phyloP scores from a whole-genome alignment of 805 yeast genomes.

The Candida pini region DNA sequence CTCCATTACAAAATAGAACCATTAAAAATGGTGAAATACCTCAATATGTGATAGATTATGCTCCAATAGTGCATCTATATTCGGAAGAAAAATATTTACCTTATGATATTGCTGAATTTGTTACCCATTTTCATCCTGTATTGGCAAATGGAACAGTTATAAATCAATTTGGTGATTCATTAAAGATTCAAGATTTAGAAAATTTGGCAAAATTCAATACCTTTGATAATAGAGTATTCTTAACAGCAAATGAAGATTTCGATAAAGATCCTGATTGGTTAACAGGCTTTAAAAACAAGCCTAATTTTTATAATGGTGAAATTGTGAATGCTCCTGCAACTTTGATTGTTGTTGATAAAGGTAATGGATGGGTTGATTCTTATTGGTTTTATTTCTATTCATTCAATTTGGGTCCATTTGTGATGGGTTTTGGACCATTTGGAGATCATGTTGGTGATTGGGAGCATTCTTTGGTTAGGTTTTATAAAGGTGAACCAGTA shows the following conservation, averaged over 20 bases:
- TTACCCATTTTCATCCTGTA: constrained; percentile 56
- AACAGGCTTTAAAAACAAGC: constrained; percentile 64
- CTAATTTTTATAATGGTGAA: constrained; percentile 65
- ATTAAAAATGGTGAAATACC: constrained; percentile 56
- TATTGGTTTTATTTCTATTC: constrained; percentile 96
- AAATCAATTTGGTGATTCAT: constrained; percentile 17
- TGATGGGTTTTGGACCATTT: constrained; percentile 96
- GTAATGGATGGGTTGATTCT: constrained; percentile 92
- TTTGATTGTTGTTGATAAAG: constrained; percentile 81
- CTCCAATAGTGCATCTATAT: constrained; percentile 80
- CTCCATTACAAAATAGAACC: constrained; percentile 31
- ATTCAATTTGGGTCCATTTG: constrained; percentile 92
- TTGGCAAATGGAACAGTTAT: constrained; percentile 43
- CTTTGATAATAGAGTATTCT: constrained; percentile 35
- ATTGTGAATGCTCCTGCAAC: constrained; percentile 75
- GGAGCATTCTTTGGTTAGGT: constrained; percentile 91
- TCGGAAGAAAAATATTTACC: constrained; percentile 87
- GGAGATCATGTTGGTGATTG: constrained; percentile 98
- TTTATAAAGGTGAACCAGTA: constrained; percentile 72
- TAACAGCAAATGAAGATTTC: constrained; percentile 70
- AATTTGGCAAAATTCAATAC: constrained; percentile 29
- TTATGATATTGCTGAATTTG: constrained; percentile 68
- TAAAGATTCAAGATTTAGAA: constrained; percentile 29
- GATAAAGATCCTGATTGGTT: constrained; percentile 76
- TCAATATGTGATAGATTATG: constrained; percentile 51